phyloP scores from a whole-genome alignment of 106 monocot genomes.

The Dendrobium huoshanense region DNA sequence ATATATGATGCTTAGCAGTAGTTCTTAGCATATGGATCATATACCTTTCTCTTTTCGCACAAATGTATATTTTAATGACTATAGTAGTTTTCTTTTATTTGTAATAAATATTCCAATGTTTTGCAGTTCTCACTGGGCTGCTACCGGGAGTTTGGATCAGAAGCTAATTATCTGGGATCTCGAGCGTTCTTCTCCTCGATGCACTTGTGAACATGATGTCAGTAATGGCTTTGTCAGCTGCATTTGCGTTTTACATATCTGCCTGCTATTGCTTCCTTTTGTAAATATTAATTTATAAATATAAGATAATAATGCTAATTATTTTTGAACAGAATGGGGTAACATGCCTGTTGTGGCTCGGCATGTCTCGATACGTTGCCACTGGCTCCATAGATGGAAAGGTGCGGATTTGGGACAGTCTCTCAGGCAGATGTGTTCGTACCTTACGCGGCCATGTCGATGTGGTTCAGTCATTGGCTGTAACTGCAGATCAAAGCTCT shows the following conservation, averaged over 20 bases:
- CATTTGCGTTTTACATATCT: not conserved
- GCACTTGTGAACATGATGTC: constrained; percentile 69
- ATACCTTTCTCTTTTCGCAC: too few species aligned
- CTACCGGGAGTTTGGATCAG: constrained; percentile 79
- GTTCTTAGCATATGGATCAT: too few species aligned
- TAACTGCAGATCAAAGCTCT: constrained; percentile 41
- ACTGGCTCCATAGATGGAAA: constrained; percentile 78
- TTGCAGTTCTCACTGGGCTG: constrained; percentile 53
- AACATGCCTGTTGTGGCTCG: constrained; percentile 70
- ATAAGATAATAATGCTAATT: not conserved
- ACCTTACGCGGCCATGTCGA: constrained; percentile 53
- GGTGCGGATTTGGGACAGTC: constrained; percentile 81
- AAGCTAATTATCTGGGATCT: constrained; percentile 93
- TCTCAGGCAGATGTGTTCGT: constrained; percentile 60
- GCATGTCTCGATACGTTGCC: constrained; percentile 49
- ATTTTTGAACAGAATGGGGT: constrained; percentile 57
- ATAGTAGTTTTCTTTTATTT: too few species aligned
- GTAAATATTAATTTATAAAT: not conserved
- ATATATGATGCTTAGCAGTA: too few species aligned
- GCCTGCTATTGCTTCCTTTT: not conserved
- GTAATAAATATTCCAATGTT: not conserved
- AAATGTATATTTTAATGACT: too few species aligned
- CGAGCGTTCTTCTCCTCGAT: constrained; percentile 24
- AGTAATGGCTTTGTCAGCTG: not conserved
- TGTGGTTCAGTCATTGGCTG: constrained; percentile 46